Percentiles rank a stretch among this genome's conserved stretches.
Conservation (phyloP, 345 rosid genomes). For the Pugionium cornutum region DNA sequence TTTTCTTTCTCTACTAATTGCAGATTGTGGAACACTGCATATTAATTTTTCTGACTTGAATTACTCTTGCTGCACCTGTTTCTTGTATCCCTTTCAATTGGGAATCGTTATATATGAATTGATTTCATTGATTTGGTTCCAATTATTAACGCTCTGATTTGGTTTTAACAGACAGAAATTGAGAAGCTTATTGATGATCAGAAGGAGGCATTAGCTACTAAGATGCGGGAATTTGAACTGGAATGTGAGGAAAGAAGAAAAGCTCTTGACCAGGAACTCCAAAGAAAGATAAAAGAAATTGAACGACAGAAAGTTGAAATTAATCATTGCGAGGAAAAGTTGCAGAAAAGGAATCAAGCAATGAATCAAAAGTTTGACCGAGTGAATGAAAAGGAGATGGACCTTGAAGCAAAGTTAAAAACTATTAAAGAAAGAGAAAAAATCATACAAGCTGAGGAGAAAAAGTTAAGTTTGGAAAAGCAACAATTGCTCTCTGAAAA, state of each 20-base stretch:
- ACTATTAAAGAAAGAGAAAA: slow-evolving; percentile 65
- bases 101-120: background rate
- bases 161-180: slow-evolving; percentile 55
- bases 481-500: slow-evolving; percentile 55
- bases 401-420: slow-evolving; percentile 64
- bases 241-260: slow-evolving; percentile 64
- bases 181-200: slow-evolving; percentile 69
- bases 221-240: slow-evolving; percentile 58
- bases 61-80: background rate
- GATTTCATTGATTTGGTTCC: slow-evolving; percentile 6
- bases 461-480: slow-evolving; percentile 55
- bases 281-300: slow-evolving; percentile 49
- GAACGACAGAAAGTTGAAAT: slow-evolving; percentile 54
- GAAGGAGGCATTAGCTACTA: slow-evolving; percentile 51
- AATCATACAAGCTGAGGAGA: slow-evolving; percentile 60
- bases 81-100: background rate
- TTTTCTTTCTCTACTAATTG: slow-evolving; percentile 15
- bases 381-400: slow-evolving; percentile 79
- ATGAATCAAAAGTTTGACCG: slow-evolving; percentile 64
- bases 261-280: slow-evolving; percentile 62
- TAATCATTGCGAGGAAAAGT: slow-evolving; percentile 65
- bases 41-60: background rate
- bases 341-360: slow-evolving; percentile 65
- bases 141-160: slow-evolving; percentile 4
- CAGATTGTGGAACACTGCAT: background rate